A percentile compares a stretch with the other conserved stretches of the same genome.
Conservation (phyloP, 495 filamentous ascomycete genomes). For the Tuber aestivum region DNA sequence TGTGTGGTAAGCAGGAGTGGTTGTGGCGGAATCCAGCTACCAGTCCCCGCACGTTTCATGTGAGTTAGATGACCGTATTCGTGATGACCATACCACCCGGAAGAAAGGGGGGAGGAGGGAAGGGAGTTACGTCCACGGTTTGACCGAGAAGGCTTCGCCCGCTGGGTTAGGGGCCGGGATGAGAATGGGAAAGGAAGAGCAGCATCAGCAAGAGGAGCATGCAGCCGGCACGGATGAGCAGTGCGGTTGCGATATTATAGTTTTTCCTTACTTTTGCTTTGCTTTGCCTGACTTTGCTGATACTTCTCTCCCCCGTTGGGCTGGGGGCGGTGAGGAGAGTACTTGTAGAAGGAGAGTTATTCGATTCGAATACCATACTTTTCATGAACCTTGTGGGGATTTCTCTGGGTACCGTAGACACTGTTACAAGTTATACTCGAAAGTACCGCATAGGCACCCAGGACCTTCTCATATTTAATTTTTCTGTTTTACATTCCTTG, state of each 20-base stretch:
- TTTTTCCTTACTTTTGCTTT: neutral
- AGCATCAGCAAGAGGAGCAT: slow-evolving; percentile 7
- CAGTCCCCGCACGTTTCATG: slow-evolving; percentile 35
- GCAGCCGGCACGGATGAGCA: slow-evolving; percentile 1
- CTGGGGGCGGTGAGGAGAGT: neutral
- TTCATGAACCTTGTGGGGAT: slow-evolving; percentile 1
- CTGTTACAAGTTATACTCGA: neutral
- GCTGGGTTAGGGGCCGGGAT: slow-evolving; percentile 13
- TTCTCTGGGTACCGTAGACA: neutral
- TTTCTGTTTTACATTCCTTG: neutral
- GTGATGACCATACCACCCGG: slow-evolving; percentile 2
- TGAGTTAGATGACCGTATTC: slow-evolving; percentile 28
- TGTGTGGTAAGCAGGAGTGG: neutral
- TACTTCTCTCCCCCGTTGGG: neutral
- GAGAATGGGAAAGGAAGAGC: slow-evolving; percentile 27
- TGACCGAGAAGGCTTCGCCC: slow-evolving; percentile 23
- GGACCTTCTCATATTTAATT: neutral
- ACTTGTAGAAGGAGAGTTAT: neutral
- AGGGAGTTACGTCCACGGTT: slow-evolving; percentile 8
- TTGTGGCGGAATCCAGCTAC: slow-evolving; percentile 26
- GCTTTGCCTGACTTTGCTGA: neutral
- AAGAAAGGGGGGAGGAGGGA: neutral
- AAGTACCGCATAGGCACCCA: neutral
- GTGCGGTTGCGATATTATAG: neutral
- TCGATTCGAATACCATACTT: neutral